A percentile compares a stretch with the other conserved stretches of the same genome.
Conservation (phyloP, 2,329 filamentous ascomycete genomes). For the Monilinia fructicola region DNA sequence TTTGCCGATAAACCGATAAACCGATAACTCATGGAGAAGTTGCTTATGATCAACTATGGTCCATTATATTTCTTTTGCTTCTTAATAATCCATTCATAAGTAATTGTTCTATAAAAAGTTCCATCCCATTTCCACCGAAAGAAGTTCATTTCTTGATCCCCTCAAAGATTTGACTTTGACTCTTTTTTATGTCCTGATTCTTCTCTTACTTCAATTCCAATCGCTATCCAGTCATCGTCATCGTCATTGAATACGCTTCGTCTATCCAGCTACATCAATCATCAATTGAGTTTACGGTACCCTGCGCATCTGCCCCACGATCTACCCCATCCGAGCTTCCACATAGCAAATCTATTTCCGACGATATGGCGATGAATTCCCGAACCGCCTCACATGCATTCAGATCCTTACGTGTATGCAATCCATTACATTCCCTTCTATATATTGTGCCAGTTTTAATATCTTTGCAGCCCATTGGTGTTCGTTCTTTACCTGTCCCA, state of each 20-base stretch:
- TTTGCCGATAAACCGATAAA: no score
- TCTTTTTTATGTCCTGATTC: no score
- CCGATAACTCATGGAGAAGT: no score
- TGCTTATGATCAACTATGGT: no score
- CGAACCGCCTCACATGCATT: conserved; percentile 62
- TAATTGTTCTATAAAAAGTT: background rate
- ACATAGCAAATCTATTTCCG: background rate
- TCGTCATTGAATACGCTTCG: background rate
- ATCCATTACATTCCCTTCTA: conserved; percentile 24
- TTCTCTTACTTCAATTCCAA: background rate
- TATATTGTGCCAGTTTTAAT: conserved; percentile 18
- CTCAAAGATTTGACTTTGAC: no score
- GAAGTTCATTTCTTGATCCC: background rate
- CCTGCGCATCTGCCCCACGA: conserved; percentile 22
- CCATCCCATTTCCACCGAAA: background rate
- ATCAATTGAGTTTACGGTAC: conserved; percentile 5
- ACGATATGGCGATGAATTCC: conserved; percentile 62
- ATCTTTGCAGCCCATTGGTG: conserved; percentile 35
- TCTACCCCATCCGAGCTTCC: conserved; percentile 24
- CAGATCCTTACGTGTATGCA: conserved; percentile 61
- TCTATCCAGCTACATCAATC: background rate
- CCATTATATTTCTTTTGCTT: background rate
- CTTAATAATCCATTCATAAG: background rate
- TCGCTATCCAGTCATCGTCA: background rate
- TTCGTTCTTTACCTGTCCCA: conserved; percentile 39